phyloP scores from a whole-genome alignment of 768 basidiomycete genomes.

The Albatrellus ellisii region DNA sequence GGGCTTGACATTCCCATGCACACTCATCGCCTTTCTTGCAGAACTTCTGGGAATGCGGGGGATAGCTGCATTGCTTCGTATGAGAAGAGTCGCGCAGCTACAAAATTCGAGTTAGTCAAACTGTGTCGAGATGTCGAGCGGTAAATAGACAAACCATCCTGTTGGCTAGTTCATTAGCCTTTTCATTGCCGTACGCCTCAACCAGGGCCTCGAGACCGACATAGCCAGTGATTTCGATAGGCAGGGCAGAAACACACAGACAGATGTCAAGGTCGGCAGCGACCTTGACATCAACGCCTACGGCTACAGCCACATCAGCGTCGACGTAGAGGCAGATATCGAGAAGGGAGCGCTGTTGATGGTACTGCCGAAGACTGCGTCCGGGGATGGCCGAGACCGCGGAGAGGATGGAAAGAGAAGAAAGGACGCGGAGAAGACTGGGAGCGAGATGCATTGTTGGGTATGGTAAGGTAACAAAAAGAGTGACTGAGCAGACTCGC shows the following conservation, averaged over 20 bases:
- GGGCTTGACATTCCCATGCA: slow-evolving; percentile 22
- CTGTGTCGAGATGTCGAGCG: too few species aligned
- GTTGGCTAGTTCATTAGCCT: too few species aligned
- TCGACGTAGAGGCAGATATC: slow-evolving; percentile 16
- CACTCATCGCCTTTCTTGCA: slow-evolving; percentile 24
- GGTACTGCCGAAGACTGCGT: slow-evolving; percentile 12
- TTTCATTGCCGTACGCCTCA: too few species aligned
- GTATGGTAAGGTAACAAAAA: background rate
- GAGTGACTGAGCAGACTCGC: slow-evolving; percentile 4
- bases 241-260: slow-evolving; percentile 24
- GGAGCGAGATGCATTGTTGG: slow-evolving; percentile 3
- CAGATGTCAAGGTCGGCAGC: slow-evolving; percentile 20
- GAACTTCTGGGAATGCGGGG: slow-evolving; percentile 20
- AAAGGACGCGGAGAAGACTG: background rate
- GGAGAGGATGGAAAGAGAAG: slow-evolving; percentile 1
- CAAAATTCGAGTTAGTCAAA: too few species aligned
- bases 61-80: slow-evolving; percentile 22
- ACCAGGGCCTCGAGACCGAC: slow-evolving; percentile 6
- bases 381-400: slow-evolving; percentile 1
- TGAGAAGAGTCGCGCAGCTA: too few species aligned
- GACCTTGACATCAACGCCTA: background rate
- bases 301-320: slow-evolving; percentile 1
- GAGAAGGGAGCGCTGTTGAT: slow-evolving; percentile 9
- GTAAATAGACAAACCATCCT: too few species aligned
- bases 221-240: slow-evolving; percentile 7